phyloP scores from a whole-genome alignment of 2,329 filamentous ascomycete genomes.

The Hirsutella rhossiliensis region DNA sequence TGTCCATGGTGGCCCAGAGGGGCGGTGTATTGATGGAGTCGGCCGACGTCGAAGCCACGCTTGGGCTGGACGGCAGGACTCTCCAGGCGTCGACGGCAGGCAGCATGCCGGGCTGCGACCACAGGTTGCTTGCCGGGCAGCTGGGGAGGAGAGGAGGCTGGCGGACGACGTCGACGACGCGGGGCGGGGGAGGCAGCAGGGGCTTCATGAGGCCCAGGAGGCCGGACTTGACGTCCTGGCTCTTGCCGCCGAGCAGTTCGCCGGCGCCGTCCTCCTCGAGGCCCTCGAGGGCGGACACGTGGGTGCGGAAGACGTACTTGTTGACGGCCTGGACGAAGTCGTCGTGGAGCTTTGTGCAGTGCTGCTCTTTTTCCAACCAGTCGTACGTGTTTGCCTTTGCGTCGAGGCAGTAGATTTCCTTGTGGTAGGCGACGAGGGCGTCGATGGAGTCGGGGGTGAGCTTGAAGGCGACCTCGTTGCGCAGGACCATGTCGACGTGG shows the following conservation, averaged over 20 bases:
- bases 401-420: conserved; percentile 87
- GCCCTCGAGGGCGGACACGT: conserved; percentile 81
- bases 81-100: conserved; percentile 78
- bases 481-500: conserved; percentile 96
- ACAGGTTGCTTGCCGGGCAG: conserved; percentile 67
- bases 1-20: conserved; percentile 68
- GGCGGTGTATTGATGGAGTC: conserved; percentile 52
- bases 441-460: conserved; percentile 92
- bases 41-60: conserved; percentile 55
- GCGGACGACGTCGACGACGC: conserved; percentile 79
- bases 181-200: conserved; percentile 73
- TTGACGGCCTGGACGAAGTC: conserved; percentile 95
- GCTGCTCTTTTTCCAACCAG: conserved; percentile 93
- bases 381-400: conserved; percentile 80
- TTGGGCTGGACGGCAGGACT: conserved; percentile 79
- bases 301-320: conserved; percentile 89
- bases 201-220: conserved; percentile 81
- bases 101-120: conserved; percentile 60
- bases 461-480: conserved; percentile 97
- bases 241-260: conserved; percentile 81
- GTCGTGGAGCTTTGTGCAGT: conserved; percentile 94
- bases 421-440: conserved; percentile 86
- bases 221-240: conserved; percentile 82
- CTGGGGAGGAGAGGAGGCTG: conserved; percentile 78
- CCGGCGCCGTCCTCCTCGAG: conserved; percentile 93